Evolutionary conservation across 2,329 filamentous ascomycete genomes (phyloP).

Genomic region (Botryotinia globosa): DNA sequence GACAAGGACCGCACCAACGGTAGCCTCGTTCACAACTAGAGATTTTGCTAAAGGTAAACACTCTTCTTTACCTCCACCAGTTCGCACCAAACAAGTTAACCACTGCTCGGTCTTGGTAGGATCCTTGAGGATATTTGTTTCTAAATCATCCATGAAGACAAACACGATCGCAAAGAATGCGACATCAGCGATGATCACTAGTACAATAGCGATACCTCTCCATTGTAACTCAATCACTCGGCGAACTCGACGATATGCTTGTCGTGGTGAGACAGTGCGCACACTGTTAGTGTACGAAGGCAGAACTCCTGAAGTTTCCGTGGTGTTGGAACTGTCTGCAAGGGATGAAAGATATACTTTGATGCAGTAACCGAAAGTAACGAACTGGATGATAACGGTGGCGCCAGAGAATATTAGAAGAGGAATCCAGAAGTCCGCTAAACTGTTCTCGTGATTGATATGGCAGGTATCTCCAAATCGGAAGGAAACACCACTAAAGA

Average conservation of each 20-base stretch:
- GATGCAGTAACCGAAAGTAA: slow-evolving; percentile 88
- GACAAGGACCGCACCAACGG: slow-evolving; percentile 76
- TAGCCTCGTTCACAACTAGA: slow-evolving; percentile 71
- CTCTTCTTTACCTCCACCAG: slow-evolving; percentile 57
- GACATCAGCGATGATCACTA: slow-evolving; percentile 87
- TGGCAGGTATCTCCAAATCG: slow-evolving; percentile 89
- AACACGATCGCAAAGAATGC: slow-evolving; percentile 93
- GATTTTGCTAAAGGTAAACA: slow-evolving; percentile 61
- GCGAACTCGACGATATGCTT: slow-evolving; percentile 82
- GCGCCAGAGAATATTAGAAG: slow-evolving; percentile 73
- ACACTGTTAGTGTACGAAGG: slow-evolving; percentile 75
- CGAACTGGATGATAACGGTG: slow-evolving; percentile 76
- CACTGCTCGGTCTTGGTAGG: slow-evolving; percentile 57
- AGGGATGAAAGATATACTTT: slow-evolving; percentile 89
- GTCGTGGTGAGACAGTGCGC: slow-evolving; percentile 70
- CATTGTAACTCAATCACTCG: slow-evolving; percentile 90
- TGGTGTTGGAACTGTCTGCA: slow-evolving; percentile 67
- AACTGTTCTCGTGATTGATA: slow-evolving; percentile 83
- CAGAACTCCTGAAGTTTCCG: slow-evolving; percentile 63
- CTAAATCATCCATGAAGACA: slow-evolving; percentile 75
- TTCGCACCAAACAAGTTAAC: slow-evolving; percentile 65
- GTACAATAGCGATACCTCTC: slow-evolving; percentile 85
- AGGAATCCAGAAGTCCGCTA: slow-evolving; percentile 88
- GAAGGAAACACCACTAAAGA: slow-evolving; percentile 89
- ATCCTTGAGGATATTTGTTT: slow-evolving; percentile 31